These are phyloP conservation scores for Kwoniella shandongensis DNA, from an alignment of 768 basidiomycete genomes.

Conservation along the genomic window DNA sequence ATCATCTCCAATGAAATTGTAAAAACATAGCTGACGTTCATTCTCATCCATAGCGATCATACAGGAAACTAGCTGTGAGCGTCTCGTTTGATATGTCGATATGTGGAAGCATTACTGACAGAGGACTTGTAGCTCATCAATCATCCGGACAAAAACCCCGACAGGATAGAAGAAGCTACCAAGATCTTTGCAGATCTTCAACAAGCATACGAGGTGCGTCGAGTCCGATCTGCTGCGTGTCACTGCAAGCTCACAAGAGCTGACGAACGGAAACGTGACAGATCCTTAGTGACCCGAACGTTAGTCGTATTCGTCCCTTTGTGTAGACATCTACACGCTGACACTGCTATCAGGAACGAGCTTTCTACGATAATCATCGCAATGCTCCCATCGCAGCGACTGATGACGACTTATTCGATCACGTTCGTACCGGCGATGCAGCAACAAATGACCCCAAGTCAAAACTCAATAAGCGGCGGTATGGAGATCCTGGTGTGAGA, in stretches of 20 bases:
- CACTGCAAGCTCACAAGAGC: not conserved
- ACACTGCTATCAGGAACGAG: conserved; percentile 65
- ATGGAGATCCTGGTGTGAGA: conserved; percentile 72
- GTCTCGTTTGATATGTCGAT: too few relatives aligned
- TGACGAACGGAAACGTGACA: conserved; percentile 45
- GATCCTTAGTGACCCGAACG: conserved; percentile 94
- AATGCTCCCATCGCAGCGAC: conserved; percentile 75
- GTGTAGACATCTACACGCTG: conserved; percentile 29
- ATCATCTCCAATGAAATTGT: not conserved
- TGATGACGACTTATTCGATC: conserved; percentile 83
- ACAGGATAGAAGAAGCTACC: conserved; percentile 81
- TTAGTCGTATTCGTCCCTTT: conserved; percentile 53
- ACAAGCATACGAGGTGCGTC: conserved; percentile 86
- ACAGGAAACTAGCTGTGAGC: conserved; percentile 78
- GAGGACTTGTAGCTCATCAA: conserved; percentile 33
- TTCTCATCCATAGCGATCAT: conserved; percentile 65
- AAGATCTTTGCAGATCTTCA: conserved; percentile 82
- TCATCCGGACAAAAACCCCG: conserved; percentile 66
- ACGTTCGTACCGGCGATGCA: conserved; percentile 69
- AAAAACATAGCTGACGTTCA: conserved; percentile 3
- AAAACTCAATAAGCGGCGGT: conserved; percentile 55
- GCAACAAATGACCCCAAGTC: conserved; percentile 54
- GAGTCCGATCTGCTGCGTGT: not conserved
- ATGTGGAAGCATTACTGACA: not conserved
- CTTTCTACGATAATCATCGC: conserved; percentile 95